Evolutionary conservation across 441 rosid genomes (phyloP).

Genomic region (Biscutella laevigata): DNA sequence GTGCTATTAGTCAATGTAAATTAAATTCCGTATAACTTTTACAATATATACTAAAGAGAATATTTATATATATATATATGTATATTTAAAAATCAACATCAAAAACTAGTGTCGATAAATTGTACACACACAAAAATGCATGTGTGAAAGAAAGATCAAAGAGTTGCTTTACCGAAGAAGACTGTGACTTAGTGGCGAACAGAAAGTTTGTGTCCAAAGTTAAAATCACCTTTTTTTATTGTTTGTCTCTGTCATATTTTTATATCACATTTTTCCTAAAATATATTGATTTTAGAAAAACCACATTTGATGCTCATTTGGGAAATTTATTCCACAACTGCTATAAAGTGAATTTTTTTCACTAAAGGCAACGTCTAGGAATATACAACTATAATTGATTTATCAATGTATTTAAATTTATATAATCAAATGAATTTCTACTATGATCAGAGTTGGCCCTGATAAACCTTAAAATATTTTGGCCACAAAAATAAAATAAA

Average conservation of each 20-base stretch:
- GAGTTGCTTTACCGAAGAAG: slow-evolving; percentile 4
- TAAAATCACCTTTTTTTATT: background rate
- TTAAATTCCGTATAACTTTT: too few species aligned
- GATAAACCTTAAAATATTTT: too few species aligned
- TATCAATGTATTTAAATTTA: too few species aligned
- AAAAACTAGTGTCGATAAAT: background rate
- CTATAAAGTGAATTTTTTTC: background rate
- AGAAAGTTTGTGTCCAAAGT: slow-evolving; percentile 3
- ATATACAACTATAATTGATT: background rate
- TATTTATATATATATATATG: background rate
- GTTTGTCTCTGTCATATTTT: slow-evolving; percentile 1
- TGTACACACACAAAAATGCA: background rate
- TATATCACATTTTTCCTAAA: background rate
- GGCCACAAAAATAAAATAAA: too few species aligned
- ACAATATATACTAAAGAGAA: background rate
- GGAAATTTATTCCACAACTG: slow-evolving; percentile 12
- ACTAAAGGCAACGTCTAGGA: slow-evolving; percentile 5
- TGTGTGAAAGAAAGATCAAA: background rate
- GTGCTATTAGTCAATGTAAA: background rate
- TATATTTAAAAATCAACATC: background rate
- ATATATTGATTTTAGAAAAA: background rate
- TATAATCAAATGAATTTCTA: too few species aligned
- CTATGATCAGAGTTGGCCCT: too few species aligned
- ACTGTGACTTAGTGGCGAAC: background rate
- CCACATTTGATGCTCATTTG: slow-evolving; percentile 11